Evolutionary conservation across 768 basidiomycete genomes (phyloP).

Genomic region (Russula brevipes): DNA sequence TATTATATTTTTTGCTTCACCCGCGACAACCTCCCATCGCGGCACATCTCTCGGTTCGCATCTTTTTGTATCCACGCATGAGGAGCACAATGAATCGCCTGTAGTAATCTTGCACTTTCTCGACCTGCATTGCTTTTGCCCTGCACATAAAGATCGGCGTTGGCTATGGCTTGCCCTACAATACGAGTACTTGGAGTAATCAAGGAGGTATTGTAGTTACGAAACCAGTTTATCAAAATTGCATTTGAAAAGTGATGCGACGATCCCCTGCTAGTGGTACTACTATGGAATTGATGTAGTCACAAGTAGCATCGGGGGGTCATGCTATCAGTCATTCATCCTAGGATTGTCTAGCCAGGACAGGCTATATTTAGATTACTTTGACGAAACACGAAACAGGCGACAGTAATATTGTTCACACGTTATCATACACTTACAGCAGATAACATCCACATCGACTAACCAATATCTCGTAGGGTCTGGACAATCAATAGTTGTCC

Average conservation of each 20-base stretch:
- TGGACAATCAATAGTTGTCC: too few relatives aligned
- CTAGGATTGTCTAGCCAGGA: too few relatives aligned
- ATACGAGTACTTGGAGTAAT: background rate
- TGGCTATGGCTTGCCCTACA: background rate
- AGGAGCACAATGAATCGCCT: background rate
- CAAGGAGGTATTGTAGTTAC: background rate
- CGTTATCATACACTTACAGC: background rate
- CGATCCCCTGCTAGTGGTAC: too few relatives aligned
- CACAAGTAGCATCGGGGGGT: too few relatives aligned
- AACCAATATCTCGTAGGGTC: too few relatives aligned
- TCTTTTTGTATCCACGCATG: slow-evolving; percentile 11
- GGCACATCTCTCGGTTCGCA: slow-evolving; percentile 3
- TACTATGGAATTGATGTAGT: too few relatives aligned
- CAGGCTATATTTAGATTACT: too few relatives aligned
- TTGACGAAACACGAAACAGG: background rate
- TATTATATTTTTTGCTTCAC: background rate
- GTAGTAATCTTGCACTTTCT: background rate
- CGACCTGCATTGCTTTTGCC: background rate
- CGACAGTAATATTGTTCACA: background rate
- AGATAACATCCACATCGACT: too few relatives aligned
- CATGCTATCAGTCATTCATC: too few relatives aligned
- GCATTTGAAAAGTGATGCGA: background rate
- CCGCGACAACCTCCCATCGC: background rate
- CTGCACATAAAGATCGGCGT: background rate
- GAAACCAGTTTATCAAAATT: too few relatives aligned